These are phyloP conservation scores for Albatrellus sp. DNA, from an alignment of 1,284 basidiomycete species.

Conservation along the genomic window DNA sequence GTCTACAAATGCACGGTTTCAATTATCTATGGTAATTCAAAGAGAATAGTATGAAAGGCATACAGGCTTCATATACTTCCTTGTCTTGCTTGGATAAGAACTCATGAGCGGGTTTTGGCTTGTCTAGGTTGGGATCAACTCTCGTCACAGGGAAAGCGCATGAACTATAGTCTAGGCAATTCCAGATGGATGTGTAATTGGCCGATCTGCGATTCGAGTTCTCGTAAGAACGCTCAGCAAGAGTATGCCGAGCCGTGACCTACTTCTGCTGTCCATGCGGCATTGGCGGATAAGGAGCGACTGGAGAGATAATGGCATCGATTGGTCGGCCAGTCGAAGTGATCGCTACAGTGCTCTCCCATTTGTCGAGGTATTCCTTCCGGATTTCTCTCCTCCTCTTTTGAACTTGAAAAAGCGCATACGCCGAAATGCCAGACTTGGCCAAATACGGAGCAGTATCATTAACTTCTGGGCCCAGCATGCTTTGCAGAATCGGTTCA, in stretches of 20 bases:
- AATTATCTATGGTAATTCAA: constrained; percentile 2
- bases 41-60: constrained; percentile 14
- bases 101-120: constrained; percentile 24
- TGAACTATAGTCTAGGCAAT: constrained; percentile 55
- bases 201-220: constrained; percentile 8
- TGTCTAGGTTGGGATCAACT: constrained; percentile 39
- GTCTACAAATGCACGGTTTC: constrained; percentile 23
- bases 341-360: constrained; percentile 25
- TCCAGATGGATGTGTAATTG: constrained; percentile 54
- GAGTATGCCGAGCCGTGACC: constrained; percentile 9
- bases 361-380: constrained; percentile 32
- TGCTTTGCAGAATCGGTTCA: constrained; percentile 22
- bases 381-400: constrained; percentile 23
- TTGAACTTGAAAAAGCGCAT: constrained; percentile 32
- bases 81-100: constrained; percentile 38
- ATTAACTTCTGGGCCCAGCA: constrained; percentile 12
- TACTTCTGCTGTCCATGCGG: constrained; percentile 30
- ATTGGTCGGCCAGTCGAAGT: constrained; percentile 37
- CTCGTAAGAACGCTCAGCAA: neutral
- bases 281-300: constrained; percentile 17
- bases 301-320: constrained; percentile 24
- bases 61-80: constrained; percentile 41
- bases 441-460: constrained; percentile 6
- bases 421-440: constrained; percentile 15
- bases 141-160: constrained; percentile 56